A percentile compares a stretch with the other conserved stretches of the same genome.
These are phyloP conservation scores for Berkeleyomyces rouxiae DNA, from an alignment of 2,329 filamentous ascomycete genomes.

Conservation along the genomic window DNA sequence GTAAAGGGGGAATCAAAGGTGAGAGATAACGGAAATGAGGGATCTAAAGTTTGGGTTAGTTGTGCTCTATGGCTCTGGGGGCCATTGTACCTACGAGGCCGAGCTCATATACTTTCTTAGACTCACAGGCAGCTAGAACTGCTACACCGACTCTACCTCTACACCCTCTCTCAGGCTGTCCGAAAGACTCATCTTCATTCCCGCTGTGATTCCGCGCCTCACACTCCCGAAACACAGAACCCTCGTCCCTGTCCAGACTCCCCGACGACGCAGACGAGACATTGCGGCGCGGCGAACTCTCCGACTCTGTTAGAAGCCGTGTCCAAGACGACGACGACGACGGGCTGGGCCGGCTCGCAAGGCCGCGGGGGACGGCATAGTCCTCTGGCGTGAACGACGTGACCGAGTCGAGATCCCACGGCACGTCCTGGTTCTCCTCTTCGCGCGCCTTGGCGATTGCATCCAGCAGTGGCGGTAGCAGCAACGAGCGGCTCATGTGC, in stretches of 20 bases:
- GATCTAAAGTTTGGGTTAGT: too few relatives aligned
- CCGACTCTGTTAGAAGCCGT: not conserved
- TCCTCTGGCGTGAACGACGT: conserved; percentile 12
- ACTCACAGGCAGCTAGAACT: too few relatives aligned
- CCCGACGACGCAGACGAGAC: too few relatives aligned
- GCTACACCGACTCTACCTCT: too few relatives aligned
- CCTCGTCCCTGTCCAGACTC: too few relatives aligned
- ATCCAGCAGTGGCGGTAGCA: not conserved
- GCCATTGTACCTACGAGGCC: too few relatives aligned
- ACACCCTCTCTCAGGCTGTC: too few relatives aligned
- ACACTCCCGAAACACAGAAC: too few relatives aligned
- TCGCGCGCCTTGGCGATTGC: not conserved
- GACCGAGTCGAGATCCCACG: conserved; percentile 7
- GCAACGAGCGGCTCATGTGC: not conserved
- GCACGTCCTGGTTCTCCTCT: not conserved
- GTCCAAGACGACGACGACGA: not conserved
- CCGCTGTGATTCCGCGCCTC: too few relatives aligned
- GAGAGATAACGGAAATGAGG: not conserved
- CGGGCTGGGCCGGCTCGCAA: not conserved
- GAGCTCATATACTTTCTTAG: too few relatives aligned
- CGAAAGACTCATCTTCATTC: too few relatives aligned
- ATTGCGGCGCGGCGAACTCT: not conserved
- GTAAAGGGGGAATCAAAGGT: not conserved
- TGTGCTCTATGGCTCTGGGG: too few relatives aligned
- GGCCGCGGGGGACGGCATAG: not conserved